Conservation (phyloP, 768 basidiomycete genomes). For the Russula emetica region DNA sequence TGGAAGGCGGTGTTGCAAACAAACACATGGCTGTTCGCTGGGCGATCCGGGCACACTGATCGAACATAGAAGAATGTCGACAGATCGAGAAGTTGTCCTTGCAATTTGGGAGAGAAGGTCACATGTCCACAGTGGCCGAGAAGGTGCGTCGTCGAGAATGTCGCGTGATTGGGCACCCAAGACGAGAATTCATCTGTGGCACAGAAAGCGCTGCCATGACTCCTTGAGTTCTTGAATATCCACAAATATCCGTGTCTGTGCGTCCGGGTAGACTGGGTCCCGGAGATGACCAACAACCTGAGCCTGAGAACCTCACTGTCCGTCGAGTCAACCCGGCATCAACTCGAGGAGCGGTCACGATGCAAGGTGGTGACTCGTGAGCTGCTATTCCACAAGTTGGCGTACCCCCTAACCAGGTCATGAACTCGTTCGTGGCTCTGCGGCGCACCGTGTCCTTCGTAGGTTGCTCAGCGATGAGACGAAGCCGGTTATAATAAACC, state of each 20-base stretch:
- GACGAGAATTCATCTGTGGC: neutral
- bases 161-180: conserved; percentile 1
- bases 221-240: neutral
- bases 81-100: neutral
- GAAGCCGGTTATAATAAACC: conserved; percentile 46
- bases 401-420: neutral
- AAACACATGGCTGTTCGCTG: neutral
- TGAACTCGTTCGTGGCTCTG: neutral
- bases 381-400: neutral
- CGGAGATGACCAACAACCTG: conserved; percentile 2
- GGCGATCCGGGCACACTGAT: neutral
- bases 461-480: conserved; percentile 10
- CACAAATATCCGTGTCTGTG: neutral
- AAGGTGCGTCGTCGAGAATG: conserved; percentile 17
- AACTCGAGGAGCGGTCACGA: neutral
- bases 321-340: neutral
- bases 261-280: neutral
- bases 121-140: conserved; percentile 22
- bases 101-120: neutral
- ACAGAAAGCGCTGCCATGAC: neutral
- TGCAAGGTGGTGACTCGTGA: neutral
- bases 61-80: neutral
- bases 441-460: neutral
- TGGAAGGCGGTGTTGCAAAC: neutral
- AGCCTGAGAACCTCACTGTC: neutral